Percentiles rank a stretch among this genome's conserved stretches.
These are phyloP conservation scores for Thuja plicata DNA, from an alignment of 83 land plant genomes.

Conservation along the genomic window DNA sequence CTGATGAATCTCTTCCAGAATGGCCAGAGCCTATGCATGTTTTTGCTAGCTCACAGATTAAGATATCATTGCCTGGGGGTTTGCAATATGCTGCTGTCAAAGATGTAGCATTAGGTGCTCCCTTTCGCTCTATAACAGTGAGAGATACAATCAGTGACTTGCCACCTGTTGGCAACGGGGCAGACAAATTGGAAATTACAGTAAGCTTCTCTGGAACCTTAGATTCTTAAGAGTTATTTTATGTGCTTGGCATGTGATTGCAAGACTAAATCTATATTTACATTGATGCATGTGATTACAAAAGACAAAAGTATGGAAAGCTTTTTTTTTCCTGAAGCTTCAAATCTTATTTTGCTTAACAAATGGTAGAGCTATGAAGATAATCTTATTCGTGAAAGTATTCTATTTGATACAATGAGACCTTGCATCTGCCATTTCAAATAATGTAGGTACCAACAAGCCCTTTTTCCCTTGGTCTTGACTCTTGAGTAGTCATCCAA, in stretches of 20 bases:
- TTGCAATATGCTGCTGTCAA: conserved; percentile 75
- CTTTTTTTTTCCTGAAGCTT: too few species aligned
- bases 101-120: conserved; percentile 86
- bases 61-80: conserved; percentile 61
- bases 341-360: too few species aligned
- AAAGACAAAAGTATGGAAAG: too few species aligned
- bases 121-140: conserved; percentile 91
- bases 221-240: neutral
- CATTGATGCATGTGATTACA: too few species aligned
- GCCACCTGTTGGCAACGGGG: conserved; percentile 91
- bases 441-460: too few species aligned
- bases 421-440: neutral
- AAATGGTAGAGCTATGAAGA: neutral
- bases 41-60: conserved; percentile 77
- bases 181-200: conserved; percentile 44
- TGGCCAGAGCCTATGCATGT: conserved; percentile 99
- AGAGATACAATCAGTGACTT: conserved; percentile 96
- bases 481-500: too few species aligned
- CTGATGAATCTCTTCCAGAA: conserved; percentile 81
- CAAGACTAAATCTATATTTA: neutral
- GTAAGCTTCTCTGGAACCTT: conserved; percentile 29
- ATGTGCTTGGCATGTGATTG: neutral
- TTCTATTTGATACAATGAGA: too few species aligned
- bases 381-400: neutral
- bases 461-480: neutral